phyloP scores from a whole-genome alignment of 2,329 filamentous ascomycete genomes.

The Periconia sp. region DNA sequence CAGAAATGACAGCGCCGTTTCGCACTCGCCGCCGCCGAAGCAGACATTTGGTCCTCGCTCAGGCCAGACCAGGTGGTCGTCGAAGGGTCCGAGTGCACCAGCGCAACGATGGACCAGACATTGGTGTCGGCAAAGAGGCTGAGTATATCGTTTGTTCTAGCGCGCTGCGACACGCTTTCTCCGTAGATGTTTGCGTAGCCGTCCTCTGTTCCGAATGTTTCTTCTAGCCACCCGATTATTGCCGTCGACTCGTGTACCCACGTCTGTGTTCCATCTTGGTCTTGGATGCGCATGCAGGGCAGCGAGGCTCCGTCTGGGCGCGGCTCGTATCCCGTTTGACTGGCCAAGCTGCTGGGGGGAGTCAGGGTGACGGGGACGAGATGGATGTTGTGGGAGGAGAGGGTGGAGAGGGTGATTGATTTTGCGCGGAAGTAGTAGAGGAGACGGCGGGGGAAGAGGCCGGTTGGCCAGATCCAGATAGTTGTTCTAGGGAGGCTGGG shows the following conservation, averaged over 20 bases:
- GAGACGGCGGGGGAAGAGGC: conserved; percentile 26
- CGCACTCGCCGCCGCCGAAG: conserved; percentile 10
- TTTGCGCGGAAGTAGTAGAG: conserved; percentile 26
- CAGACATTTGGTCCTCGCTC: conserved; percentile 2
- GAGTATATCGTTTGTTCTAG: conserved; percentile 13
- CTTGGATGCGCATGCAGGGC: conserved; percentile 16
- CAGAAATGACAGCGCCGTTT: conserved; percentile 1
- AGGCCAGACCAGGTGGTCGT: conserved; percentile 17
- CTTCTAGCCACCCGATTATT: conserved; percentile 21
- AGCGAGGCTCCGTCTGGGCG: conserved; percentile 15
- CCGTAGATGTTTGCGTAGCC: conserved; percentile 10
- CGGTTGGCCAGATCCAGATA: conserved; percentile 26
- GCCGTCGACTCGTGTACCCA: conserved; percentile 17
- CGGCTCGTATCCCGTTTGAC: conserved; percentile 10
- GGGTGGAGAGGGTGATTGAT: conserved; percentile 12
- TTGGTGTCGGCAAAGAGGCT: conserved; percentile 13
- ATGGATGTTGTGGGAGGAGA: conserved; percentile 17
- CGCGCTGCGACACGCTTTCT: conserved; percentile 11
- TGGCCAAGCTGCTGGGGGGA: conserved; percentile 4
- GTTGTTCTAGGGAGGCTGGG: conserved; percentile 12
- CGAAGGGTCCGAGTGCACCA: conserved; percentile 11
- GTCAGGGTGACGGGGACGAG: conserved; percentile 17
- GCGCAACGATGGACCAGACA: background rate
- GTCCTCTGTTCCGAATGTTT: conserved; percentile 7
- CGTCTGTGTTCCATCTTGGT: background rate